Base-by-base conservation (phyloP, 129 eudicot genomes). In the Pseudognaphalium luteoalbum region DNA sequence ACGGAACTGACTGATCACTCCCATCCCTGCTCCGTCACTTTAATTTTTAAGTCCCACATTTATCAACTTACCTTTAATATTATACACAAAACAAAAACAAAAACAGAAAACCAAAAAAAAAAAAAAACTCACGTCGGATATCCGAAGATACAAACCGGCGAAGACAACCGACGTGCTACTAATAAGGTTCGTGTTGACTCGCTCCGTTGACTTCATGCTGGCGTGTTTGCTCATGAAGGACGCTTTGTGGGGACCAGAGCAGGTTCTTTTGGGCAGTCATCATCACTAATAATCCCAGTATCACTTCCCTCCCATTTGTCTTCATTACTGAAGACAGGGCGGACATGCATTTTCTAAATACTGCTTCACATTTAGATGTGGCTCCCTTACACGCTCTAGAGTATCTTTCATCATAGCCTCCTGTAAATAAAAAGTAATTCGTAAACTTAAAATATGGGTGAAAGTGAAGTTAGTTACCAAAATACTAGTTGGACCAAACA, bases 371-470 rank as follows among this genome's bases (percentile, higher is more conserved):
- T 88, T 85, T 71, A 88, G 68, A 50, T 80, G 68, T 19, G 95
- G 92, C 75, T 91, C 97, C 39, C 86, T 78, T 42, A 90, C 77
- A 0, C 88, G 87, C 66, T 88, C 97, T 47, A 91, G 70, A 1
- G 92, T 91, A 60, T 91, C 97, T 70, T 85, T 91, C 88, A 86
- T 88, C 95, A 83, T 91, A 20, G 97, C 92, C 83, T 91, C 92
- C 95, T 91, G 86, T 12, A 81, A 34, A 68, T 20, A 61, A 4
- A 7, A 19, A 4, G 12, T 47, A 71, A 51, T 21, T 9, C 6
- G 9, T 44, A 6, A 3, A 47, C 41, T 28, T 6, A 32, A 25
- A 25, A 37, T 20, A 66, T 47, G 58, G 58, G 58, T 51, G 20
- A 16, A 16, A 47, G 54, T 47, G 3, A 47, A 47, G 54, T 47